phyloP scores from a whole-genome alignment of 2,329 filamentous ascomycete genomes.

The Penicillium occitanis region DNA sequence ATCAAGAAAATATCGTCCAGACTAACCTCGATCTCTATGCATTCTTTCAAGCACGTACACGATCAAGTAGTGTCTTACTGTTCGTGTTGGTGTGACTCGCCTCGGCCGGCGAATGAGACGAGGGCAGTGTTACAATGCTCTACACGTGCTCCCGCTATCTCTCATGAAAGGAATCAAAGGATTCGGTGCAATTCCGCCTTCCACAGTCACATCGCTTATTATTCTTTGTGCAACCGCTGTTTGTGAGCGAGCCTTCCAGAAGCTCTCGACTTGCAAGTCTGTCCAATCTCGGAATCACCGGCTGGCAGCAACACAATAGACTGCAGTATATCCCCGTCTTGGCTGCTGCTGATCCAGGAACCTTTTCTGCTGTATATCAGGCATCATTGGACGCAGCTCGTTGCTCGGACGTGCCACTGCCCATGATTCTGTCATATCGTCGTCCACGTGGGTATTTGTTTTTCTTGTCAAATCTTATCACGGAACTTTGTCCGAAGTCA shows the following conservation, averaged over 20 bases:
- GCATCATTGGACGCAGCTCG: background rate
- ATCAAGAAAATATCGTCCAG: background rate
- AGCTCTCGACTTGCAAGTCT: background rate
- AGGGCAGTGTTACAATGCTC: background rate
- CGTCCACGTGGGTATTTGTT: background rate
- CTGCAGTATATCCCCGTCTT: conserved; percentile 3
- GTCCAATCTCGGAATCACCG: background rate
- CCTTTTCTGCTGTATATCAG: background rate
- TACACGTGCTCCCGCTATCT: conserved; percentile 10
- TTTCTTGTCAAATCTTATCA: background rate
- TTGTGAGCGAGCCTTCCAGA: background rate
- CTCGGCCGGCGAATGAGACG: background rate
- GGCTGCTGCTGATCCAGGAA: background rate
- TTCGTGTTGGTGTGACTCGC: background rate
- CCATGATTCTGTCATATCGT: background rate
- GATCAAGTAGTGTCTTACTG: background rate
- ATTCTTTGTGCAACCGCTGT: background rate
- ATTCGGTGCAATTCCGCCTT: background rate
- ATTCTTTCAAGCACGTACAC: background rate
- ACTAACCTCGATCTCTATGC: background rate
- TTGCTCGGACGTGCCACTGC: conserved; percentile 1
- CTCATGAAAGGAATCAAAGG: background rate
- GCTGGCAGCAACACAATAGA: background rate
- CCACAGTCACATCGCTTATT: background rate
- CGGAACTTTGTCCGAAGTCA: background rate